Conservation (phyloP, 768 basidiomycete genomes). For the Dacryopinax spathularia region DNA sequence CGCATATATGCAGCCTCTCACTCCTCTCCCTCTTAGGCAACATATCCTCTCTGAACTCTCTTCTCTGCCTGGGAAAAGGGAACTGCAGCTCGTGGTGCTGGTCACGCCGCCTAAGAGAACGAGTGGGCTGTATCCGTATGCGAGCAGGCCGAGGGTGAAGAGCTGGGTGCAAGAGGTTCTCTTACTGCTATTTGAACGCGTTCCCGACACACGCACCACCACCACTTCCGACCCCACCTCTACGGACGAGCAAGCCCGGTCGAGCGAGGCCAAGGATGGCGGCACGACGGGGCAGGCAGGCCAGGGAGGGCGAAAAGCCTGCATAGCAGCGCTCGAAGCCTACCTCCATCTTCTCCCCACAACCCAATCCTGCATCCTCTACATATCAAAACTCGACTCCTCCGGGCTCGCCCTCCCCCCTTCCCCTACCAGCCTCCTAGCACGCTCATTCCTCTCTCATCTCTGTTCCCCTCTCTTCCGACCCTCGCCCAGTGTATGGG, state of each 20-base stretch:
- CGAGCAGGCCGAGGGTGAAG: constrained; percentile 47
- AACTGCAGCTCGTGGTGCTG: constrained; percentile 63
- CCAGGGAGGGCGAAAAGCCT: constrained; percentile 20
- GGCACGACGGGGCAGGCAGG: no score
- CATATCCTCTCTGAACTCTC: constrained; percentile 43
- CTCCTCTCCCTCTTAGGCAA: constrained; percentile 36
- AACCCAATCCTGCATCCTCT: constrained; percentile 58
- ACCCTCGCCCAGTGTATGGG: constrained; percentile 50
- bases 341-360: constrained; percentile 57
- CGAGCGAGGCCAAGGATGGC: no score
- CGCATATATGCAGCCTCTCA: neutral
- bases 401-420: constrained; percentile 57
- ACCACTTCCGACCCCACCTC: no score
- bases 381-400: constrained; percentile 89
- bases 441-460: constrained; percentile 43
- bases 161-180: constrained; percentile 64
- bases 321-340: constrained; percentile 49
- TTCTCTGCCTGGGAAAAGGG: constrained; percentile 47
- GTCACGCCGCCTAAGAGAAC: constrained; percentile 54
- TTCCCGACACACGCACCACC: constrained; percentile 2
- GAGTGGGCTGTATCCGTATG: constrained; percentile 59
- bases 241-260: no score
- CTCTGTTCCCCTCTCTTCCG: constrained; percentile 39
- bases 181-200: constrained; percentile 55
- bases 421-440: constrained; percentile 56